Percentiles rank a stretch among this genome's conserved stretches.
phyloP scores from a whole-genome alignment of 495 filamentous ascomycete genomes.

The Evansstolkia leycettana region DNA sequence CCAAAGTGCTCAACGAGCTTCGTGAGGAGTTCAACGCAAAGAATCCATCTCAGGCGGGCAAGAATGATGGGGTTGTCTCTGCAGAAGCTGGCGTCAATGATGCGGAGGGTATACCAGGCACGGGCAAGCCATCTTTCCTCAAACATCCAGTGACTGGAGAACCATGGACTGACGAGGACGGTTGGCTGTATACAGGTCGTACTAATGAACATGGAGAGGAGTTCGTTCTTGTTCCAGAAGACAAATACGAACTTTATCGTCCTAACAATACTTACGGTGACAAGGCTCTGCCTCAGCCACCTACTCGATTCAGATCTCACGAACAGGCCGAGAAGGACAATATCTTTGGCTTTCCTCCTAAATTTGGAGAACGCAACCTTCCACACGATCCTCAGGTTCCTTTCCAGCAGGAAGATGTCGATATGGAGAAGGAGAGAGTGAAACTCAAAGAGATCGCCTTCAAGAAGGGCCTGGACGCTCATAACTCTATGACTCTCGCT shows the following conservation, averaged over 20 bases:
- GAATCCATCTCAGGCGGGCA: not conserved
- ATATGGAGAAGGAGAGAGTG: no score
- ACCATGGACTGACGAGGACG: conserved; percentile 13
- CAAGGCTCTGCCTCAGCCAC: conserved; percentile 18
- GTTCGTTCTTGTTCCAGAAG: conserved; percentile 10
- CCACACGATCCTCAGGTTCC: no score
- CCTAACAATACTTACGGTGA: conserved; percentile 19
- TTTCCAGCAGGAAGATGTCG: no score
- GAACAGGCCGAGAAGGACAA: conserved; percentile 19
- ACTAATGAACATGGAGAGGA: conserved; percentile 25
- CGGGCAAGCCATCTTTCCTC: conserved; percentile 7
- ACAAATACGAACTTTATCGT: conserved; percentile 14
- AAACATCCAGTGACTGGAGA: conserved; percentile 7
- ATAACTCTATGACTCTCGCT: no score
- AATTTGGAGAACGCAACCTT: conserved; percentile 27
- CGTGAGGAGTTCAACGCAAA: not conserved
- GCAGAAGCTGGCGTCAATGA: not conserved
- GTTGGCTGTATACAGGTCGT: conserved; percentile 24
- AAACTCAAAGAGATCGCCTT: no score
- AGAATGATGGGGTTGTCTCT: not conserved
- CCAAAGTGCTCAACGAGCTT: conserved; percentile 3
- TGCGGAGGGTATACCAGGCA: conserved; percentile 6
- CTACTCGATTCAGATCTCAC: conserved; percentile 15
- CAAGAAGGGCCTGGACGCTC: no score
- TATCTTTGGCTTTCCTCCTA: conserved; percentile 27